phyloP scores from a whole-genome alignment of 495 filamentous ascomycete species.

The Penicillium macrosclerotiorum region DNA sequence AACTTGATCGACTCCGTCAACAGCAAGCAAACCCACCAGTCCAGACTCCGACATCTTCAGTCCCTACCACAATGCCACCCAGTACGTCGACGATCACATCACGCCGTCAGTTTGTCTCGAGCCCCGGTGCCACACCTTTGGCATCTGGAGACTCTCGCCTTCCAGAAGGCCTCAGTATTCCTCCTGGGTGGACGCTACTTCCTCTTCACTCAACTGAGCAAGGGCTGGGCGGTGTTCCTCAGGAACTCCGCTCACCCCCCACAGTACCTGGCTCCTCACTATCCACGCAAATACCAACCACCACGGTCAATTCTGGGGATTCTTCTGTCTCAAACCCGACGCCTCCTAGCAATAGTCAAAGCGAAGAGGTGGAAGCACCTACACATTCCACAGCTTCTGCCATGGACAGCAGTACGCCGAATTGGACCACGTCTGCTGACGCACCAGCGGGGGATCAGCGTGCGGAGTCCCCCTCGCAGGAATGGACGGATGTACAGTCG shows the following conservation, averaged over 20 bases:
- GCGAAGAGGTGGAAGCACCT: neutral
- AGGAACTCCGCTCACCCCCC: conserved; percentile 6
- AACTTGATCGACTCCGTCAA: conserved; percentile 60
- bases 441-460: conserved; percentile 15
- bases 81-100: conserved; percentile 19
- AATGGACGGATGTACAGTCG: conserved; percentile 36
- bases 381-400: neutral
- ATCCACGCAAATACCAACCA: neutral
- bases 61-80: conserved; percentile 18
- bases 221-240: conserved; percentile 1
- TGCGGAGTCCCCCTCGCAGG: conserved; percentile 31
- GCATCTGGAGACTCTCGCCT: conserved; percentile 65
- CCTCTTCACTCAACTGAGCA: conserved; percentile 57
- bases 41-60: conserved; percentile 14
- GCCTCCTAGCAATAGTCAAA: neutral
- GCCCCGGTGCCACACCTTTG: conserved; percentile 42
- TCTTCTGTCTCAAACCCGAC: neutral
- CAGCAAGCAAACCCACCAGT: conserved; percentile 32
- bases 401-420: conserved; percentile 1
- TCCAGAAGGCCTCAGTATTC: conserved; percentile 69
- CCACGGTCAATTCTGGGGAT: neutral
- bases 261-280: conserved; percentile 8
- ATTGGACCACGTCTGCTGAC: conserved; percentile 16
- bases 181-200: conserved; percentile 72
- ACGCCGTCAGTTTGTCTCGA: conserved; percentile 32